These are phyloP conservation scores for Colletotrichum lupini DNA, from an alignment of 2,329 filamentous ascomycete species.

Conservation along the genomic window DNA sequence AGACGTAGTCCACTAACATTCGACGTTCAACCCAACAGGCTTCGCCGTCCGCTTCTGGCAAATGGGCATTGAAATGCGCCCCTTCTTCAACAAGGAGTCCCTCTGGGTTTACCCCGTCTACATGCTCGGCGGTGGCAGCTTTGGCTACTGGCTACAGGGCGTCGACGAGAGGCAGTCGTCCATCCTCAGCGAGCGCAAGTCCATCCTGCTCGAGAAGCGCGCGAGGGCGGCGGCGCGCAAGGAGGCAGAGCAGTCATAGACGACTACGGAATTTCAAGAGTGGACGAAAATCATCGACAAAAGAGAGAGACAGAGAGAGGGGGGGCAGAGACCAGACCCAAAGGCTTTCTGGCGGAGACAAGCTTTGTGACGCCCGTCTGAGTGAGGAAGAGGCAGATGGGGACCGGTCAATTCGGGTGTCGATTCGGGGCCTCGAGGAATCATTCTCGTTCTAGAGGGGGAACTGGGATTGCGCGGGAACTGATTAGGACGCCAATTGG, in stretches of 20 bases:
- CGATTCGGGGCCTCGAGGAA: neutral
- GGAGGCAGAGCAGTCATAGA: constrained; percentile 48
- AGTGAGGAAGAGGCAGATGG: neutral
- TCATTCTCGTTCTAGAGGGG: neutral
- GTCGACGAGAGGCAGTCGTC: constrained; percentile 86
- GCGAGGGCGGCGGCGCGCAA: constrained; percentile 64
- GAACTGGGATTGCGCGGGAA: neutral
- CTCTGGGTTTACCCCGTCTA: constrained; percentile 95
- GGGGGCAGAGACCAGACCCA: no score
- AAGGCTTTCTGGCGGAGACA: neutral
- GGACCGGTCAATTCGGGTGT: neutral
- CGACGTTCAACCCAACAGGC: constrained; percentile 65
- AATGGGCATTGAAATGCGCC: constrained; percentile 98
- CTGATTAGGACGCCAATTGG: neutral
- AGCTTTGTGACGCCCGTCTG: neutral
- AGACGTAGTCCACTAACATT: neutral
- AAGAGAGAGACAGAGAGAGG: no score
- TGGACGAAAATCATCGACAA: neutral
- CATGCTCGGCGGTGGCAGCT: constrained; percentile 85
- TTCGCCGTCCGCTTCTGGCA: constrained; percentile 94
- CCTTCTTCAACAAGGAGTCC: constrained; percentile 85
- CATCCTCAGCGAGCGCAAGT: constrained; percentile 82
- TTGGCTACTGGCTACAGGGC: constrained; percentile 96
- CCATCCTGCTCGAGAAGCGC: constrained; percentile 88
- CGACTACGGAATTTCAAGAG: neutral